phyloP scores from a whole-genome alignment of 2,329 filamentous ascomycete genomes.

The Penicillium sp. region DNA sequence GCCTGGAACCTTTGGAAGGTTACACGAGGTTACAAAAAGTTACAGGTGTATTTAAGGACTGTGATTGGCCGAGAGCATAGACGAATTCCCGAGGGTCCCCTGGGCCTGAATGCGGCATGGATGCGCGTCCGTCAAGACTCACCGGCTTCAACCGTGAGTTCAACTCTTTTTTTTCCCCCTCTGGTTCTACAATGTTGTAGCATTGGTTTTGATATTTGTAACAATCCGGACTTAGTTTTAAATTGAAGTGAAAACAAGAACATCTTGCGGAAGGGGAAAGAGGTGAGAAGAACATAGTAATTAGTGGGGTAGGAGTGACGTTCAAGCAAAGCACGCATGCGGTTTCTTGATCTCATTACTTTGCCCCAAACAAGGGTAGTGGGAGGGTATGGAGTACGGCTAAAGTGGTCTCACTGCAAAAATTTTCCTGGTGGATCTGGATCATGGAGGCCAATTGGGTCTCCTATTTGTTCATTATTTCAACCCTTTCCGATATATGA shows the following conservation, averaged over 20 bases:
- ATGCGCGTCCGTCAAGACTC: slow-evolving; percentile 11
- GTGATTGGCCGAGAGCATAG: background rate
- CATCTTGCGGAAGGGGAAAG: background rate
- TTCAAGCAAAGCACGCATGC: background rate
- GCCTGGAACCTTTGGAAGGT: background rate
- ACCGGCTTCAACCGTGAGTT: background rate
- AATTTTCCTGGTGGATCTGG: slow-evolving; percentile 7
- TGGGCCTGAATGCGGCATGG: slow-evolving; percentile 17
- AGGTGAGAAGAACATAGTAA: background rate
- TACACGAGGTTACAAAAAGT: background rate
- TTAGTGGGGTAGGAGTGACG: background rate
- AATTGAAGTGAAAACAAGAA: background rate
- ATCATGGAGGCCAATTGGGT: background rate
- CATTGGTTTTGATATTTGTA: no score
- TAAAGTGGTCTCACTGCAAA: background rate
- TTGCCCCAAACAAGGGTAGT: background rate
- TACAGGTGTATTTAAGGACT: background rate
- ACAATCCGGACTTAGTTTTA: no score
- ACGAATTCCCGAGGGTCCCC: background rate
- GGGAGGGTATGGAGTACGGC: background rate
- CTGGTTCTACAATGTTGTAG: background rate
- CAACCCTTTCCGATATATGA: background rate
- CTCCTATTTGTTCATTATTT: background rate
- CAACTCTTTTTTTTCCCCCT: background rate
- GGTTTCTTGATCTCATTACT: background rate